These are phyloP conservation scores for Ogataea kodamae DNA, from an alignment of 805 yeast genomes.

Conservation along the genomic window DNA sequence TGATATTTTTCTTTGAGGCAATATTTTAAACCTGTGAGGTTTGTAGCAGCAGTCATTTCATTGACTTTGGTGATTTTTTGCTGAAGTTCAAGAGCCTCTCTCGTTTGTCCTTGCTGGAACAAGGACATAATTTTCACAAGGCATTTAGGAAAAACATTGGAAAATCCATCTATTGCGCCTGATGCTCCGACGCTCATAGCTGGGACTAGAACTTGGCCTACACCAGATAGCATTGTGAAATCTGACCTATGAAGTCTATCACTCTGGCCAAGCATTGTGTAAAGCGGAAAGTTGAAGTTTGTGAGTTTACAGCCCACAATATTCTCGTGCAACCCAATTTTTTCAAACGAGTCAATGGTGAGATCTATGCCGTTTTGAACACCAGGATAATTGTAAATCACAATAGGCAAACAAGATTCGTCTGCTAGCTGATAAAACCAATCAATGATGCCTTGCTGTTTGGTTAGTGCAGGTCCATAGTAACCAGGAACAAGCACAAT, in stretches of 20 bases:
- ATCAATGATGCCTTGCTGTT: conserved; percentile 44
- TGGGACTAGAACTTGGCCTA: conserved; percentile 50
- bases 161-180: conserved; percentile 51
- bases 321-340: conserved; percentile 43
- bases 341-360: conserved; percentile 37
- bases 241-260: conserved; percentile 36
- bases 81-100: conserved; percentile 42
- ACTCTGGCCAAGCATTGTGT: conserved; percentile 43
- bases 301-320: conserved; percentile 52
- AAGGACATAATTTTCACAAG: conserved; percentile 40
- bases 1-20: conserved; percentile 27
- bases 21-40: conserved; percentile 32
- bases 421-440: conserved; percentile 45
- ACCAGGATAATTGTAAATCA: conserved; percentile 49
- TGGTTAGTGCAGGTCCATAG: conserved; percentile 40
- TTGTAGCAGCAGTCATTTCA: conserved; percentile 37
- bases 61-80: conserved; percentile 42
- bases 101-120: conserved; percentile 36
- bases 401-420: conserved; percentile 39
- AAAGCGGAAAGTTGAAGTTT: conserved; percentile 48
- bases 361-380: conserved; percentile 42
- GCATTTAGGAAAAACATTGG: conserved; percentile 50
- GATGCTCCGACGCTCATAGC: conserved; percentile 42
- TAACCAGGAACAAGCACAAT: conserved; percentile 46
- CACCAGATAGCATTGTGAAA: conserved; percentile 47